These are phyloP conservation scores for Alternaria hordeiaustralica DNA, from an alignment of 2,329 filamentous ascomycete genomes.

Conservation along the genomic window DNA sequence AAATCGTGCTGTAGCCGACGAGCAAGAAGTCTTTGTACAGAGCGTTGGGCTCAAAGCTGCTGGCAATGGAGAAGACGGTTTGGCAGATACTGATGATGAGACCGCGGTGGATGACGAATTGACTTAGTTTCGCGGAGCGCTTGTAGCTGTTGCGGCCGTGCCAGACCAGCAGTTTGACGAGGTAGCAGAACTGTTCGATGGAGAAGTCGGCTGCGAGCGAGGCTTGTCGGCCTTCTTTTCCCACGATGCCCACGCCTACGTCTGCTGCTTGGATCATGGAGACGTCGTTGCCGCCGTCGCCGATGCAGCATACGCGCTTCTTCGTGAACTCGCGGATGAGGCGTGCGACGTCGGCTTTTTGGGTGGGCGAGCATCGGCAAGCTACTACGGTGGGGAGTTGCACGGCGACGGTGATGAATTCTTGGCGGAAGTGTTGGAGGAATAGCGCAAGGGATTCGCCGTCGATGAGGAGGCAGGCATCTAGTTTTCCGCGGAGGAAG, in stretches of 20 bases:
- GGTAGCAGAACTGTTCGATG: slow-evolving; percentile 91
- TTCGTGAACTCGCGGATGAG: slow-evolving; percentile 91
- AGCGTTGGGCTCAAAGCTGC: slow-evolving; percentile 90
- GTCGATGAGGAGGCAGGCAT: slow-evolving; percentile 91
- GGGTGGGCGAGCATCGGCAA: slow-evolving; percentile 93
- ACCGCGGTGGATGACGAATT: slow-evolving; percentile 97
- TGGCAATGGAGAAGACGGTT: slow-evolving; percentile 95
- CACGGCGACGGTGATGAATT: slow-evolving; percentile 90
- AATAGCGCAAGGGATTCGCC: slow-evolving; percentile 88
- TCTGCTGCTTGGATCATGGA: slow-evolving; percentile 99
- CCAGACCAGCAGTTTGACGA: slow-evolving; percentile 98
- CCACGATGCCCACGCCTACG: slow-evolving; percentile 96
- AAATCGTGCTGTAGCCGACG: slow-evolving; percentile 94
- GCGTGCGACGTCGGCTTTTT: slow-evolving; percentile 92
- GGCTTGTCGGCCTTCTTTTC: slow-evolving; percentile 95
- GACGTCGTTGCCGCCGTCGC: slow-evolving; percentile 97
- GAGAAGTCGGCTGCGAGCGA: slow-evolving; percentile 95
- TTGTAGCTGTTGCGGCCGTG: slow-evolving; percentile 98
- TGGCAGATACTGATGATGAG: slow-evolving; percentile 95
- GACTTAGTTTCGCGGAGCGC: slow-evolving; percentile 89
- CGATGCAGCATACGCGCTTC: slow-evolving; percentile 96
- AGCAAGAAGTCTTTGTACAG: slow-evolving; percentile 95
- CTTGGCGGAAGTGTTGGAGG: slow-evolving; percentile 78
- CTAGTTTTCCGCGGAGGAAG: slow-evolving; percentile 81
- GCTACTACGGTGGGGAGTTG: slow-evolving; percentile 90